phyloP scores from a whole-genome alignment of 2,329 filamentous ascomycete genomes.

The Pseudogymnoascus sp. region DNA sequence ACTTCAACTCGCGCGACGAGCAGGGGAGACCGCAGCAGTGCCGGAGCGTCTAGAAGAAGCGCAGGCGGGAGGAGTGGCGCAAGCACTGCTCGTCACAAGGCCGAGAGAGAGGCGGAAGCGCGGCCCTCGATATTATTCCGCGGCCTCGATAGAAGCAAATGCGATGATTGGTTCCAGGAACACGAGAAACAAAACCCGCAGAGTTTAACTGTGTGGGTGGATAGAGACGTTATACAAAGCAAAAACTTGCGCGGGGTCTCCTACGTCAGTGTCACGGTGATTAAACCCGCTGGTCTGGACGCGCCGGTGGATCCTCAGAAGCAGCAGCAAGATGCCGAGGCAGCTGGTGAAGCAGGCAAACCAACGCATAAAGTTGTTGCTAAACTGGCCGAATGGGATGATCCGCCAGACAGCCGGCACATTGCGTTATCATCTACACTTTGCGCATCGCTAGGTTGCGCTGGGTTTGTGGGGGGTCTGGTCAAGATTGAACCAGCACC shows the following conservation, averaged over 20 bases:
- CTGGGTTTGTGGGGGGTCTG: conserved; percentile 73
- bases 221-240: conserved; percentile 64
- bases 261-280: conserved; percentile 76
- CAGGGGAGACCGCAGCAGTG: conserved; percentile 68
- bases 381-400: conserved; percentile 68
- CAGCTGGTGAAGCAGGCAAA: conserved; percentile 46
- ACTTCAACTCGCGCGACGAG: conserved; percentile 52
- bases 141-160: conserved; percentile 63
- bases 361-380: conserved; percentile 65
- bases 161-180: conserved; percentile 65
- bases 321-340: conserved; percentile 59
- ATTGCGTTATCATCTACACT: conserved; percentile 70
- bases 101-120: conserved; percentile 54
- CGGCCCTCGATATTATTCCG: conserved; percentile 68
- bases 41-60: conserved; percentile 69
- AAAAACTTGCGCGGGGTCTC: conserved; percentile 67
- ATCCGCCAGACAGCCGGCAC: conserved; percentile 74
- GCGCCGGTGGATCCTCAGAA: conserved; percentile 60
- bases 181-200: conserved; percentile 46
- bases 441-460: conserved; percentile 63
- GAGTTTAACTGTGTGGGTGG: conserved; percentile 73
- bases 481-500: conserved; percentile 81
- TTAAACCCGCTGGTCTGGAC: conserved; percentile 71
- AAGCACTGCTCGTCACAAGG: conserved; percentile 58
- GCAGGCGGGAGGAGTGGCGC: conserved; percentile 63